Conservation (phyloP, 163 green algal species). For the Chlorella variabilis region DNA sequence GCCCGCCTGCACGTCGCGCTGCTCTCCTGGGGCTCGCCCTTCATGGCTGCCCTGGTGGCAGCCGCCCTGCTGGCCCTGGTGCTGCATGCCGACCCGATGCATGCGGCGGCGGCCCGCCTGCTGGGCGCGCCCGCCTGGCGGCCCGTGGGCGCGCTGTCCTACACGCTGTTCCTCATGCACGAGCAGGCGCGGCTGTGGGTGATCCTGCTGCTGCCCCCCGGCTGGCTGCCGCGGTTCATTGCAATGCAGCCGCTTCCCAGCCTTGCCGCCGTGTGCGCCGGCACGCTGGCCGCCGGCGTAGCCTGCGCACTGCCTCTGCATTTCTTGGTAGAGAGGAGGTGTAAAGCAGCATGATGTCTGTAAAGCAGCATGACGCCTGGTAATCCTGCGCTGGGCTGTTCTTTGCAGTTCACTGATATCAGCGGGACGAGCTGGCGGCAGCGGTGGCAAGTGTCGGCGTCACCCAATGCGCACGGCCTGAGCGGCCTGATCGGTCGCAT, state of each 20-base stretch:
- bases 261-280: neutral
- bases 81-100: conserved; percentile 9
- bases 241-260: neutral
- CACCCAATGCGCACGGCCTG: too few species aligned
- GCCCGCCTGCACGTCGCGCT: neutral
- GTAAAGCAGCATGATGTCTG: too few species aligned
- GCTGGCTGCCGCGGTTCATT: neutral
- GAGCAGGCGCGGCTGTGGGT: conserved; percentile 15
- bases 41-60: neutral
- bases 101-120: neutral
- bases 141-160: neutral
- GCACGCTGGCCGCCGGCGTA: neutral
- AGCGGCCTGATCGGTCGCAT: too few species aligned
- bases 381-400: too few species aligned
- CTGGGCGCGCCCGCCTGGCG: neutral
- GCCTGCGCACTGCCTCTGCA: neutral
- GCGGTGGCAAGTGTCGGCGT: too few species aligned
- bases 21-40: neutral
- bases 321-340: too few species aligned
- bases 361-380: too few species aligned
- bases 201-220: neutral
- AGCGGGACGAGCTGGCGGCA: too few species aligned
- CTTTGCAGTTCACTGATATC: too few species aligned
- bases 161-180: conserved; percentile 1
- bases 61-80: neutral